Percentiles rank a stretch among this genome's conserved stretches.
phyloP scores from a whole-genome alignment of 2,329 filamentous ascomycete genomes.

The Botrytis sinoallii region DNA sequence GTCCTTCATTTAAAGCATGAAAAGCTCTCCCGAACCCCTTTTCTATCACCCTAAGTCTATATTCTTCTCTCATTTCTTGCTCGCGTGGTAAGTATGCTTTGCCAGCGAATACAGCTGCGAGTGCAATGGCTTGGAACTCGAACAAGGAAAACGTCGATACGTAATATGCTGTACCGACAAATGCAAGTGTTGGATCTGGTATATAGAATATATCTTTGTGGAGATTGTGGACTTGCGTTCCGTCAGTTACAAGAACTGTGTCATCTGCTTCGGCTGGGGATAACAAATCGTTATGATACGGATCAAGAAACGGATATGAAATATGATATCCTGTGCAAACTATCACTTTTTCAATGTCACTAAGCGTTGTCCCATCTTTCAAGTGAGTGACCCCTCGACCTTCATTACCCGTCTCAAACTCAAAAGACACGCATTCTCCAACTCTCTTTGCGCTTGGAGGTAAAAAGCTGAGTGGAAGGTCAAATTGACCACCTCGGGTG shows the following conservation, averaged over 20 bases:
- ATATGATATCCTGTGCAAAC: slow-evolving; percentile 68
- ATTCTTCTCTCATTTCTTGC: slow-evolving; percentile 17
- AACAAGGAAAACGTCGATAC: slow-evolving; percentile 50
- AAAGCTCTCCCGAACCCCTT: slow-evolving; percentile 19
- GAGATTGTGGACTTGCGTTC: slow-evolving; percentile 45
- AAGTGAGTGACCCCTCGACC: slow-evolving; percentile 53
- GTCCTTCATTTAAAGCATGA: slow-evolving; percentile 5
- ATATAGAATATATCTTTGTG: slow-evolving; percentile 54
- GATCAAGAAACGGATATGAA: slow-evolving; percentile 60
- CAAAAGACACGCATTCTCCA: slow-evolving; percentile 28
- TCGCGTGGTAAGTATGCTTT: slow-evolving; percentile 39
- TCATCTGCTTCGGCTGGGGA: slow-evolving; percentile 48
- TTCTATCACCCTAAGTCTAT: slow-evolving; percentile 9
- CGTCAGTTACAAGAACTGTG: slow-evolving; percentile 53
- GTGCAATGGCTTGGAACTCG: slow-evolving; percentile 48
- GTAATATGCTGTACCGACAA: slow-evolving; percentile 48
- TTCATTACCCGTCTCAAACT: slow-evolving; percentile 24
- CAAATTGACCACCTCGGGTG: slow-evolving; percentile 28
- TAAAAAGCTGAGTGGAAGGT: slow-evolving; percentile 28
- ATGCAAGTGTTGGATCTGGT: slow-evolving; percentile 45
- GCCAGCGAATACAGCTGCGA: slow-evolving; percentile 44
- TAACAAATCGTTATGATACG: slow-evolving; percentile 43
- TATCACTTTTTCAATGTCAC: slow-evolving; percentile 58
- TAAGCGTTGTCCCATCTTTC: slow-evolving; percentile 50
- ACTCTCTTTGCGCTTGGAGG: slow-evolving; percentile 26